Evolutionary conservation across 2,329 filamentous ascomycete genomes (phyloP), one percentile per base, ranked within the genome.

Genomic region (Aureobasidium melanogenum): DNA sequence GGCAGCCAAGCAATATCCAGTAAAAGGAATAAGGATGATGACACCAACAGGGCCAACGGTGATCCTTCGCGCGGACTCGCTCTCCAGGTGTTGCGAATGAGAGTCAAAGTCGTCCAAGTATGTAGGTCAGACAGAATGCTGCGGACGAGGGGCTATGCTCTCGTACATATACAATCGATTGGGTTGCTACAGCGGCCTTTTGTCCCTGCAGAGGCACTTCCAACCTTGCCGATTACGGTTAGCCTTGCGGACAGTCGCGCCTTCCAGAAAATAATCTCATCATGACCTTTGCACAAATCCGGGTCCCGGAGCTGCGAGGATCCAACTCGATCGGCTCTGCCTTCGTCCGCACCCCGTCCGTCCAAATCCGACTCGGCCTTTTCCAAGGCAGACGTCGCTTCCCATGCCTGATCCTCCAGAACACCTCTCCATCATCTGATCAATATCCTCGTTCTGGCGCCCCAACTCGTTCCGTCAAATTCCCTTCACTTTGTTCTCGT

Each of bases 151-250:
- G 55, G 55, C 55, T 58, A 48, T 58, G 43, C 41, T 19, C 41
- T 2, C 12, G 55, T 58, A 58, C 55, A 58, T 58, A 48, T 58
- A 58, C 55, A 58, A 47, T 28, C 12, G 19, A 58, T 12, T 48
- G 43, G 30, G 41, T 58, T 58, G 55, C 55, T 58, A 48, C 55
- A 58, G 55, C 55, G 55, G 55, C 43, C 55, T 58, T 48, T 48
- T 58, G 55, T 58, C 55, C 55, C 55, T 58, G 55, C 55, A 48
- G 43, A 17, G n/a, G n/a, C n/a, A n/a, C n/a, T n/a, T n/a, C n/a
- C n/a, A n/a, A 38, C 22, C 12, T 17, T 17, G n/a, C 50, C 55
- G 43, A 8, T 47, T 58, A n/a, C 34, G 55, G 55, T 39, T 58
- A 48, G 55, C 32, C 55, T 48, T 58, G 55, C 55, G 55, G 54